Conservation (phyloP, 805 yeast species). For the Blastobotrys americana region DNA sequence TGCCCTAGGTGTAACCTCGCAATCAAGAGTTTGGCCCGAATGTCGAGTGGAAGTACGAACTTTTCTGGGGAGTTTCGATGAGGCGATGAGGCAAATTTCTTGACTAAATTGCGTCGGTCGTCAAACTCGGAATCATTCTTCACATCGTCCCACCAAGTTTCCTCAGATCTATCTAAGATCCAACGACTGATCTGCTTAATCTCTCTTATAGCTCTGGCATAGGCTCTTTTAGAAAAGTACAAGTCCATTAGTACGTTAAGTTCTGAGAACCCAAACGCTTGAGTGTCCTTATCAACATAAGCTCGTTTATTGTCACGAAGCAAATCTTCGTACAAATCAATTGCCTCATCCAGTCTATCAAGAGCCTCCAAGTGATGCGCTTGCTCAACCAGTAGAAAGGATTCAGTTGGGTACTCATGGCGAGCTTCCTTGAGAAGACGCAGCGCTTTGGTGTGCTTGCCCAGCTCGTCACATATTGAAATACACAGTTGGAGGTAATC, state of each 20-base stretch:
- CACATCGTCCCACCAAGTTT: constrained; percentile 58
- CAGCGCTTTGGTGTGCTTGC: constrained; percentile 24
- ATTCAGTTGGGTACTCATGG: constrained; percentile 9
- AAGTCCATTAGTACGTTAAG: constrained; percentile 78
- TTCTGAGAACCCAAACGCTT: constrained; percentile 77
- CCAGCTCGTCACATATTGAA: constrained; percentile 25
- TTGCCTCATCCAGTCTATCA: constrained; percentile 63
- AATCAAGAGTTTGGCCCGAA: constrained; percentile 71
- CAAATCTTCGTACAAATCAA: constrained; percentile 57
- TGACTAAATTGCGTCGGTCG: constrained; percentile 48
- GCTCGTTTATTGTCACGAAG: constrained; percentile 50
- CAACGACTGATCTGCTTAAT: constrained; percentile 73
- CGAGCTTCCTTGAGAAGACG: constrained; percentile 20
- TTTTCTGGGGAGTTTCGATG: constrained; percentile 8
- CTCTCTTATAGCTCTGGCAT: constrained; percentile 53
- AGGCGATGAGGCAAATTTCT: constrained; percentile 8
- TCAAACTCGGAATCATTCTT: constrained; percentile 70
- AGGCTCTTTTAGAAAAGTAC: constrained; percentile 61
- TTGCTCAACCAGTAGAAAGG: constrained; percentile 10
- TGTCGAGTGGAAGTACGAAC: constrained; percentile 71
- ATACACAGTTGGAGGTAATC: constrained; percentile 74
- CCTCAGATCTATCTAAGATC: constrained; percentile 63
- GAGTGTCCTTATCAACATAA: constrained; percentile 25
- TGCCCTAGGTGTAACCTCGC: constrained; percentile 53
- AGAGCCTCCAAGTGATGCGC: constrained; percentile 37